Conservation (phyloP, 257 asterid species). For the Knoxia roxburghii region DNA sequence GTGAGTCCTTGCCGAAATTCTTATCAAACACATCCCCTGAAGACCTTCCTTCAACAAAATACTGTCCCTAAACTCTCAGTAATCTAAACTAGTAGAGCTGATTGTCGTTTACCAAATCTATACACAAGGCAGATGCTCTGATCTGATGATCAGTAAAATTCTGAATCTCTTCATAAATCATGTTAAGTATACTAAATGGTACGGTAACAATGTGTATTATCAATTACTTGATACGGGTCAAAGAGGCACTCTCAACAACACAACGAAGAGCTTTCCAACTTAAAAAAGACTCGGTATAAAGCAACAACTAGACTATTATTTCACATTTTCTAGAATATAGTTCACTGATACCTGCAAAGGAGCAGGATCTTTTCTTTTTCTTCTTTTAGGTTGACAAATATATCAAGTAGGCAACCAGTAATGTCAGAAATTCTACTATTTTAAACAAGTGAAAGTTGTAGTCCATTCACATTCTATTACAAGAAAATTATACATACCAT, state of each 20-base stretch:
- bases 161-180: background rate
- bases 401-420: background rate
- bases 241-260: background rate
- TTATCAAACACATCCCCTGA: background rate
- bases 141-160: background rate
- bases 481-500: conserved; percentile 42
- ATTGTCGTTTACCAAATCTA: background rate
- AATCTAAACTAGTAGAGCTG: background rate
- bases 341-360: background rate
- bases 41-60: background rate
- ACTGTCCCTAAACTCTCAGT: background rate
- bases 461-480: background rate
- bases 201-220: background rate
- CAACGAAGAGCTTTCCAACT: background rate
- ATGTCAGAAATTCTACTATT: conserved; percentile 2
- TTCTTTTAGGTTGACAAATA: background rate
- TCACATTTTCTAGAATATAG: background rate
- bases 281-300: background rate
- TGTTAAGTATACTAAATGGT: background rate
- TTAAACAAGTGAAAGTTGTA: background rate
- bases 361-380: background rate
- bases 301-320: background rate
- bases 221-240: background rate
- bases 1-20: background rate
- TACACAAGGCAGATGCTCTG: background rate